A percentile compares a stretch with the other conserved stretches of the same genome.
phyloP scores from a whole-genome alignment of 805 yeast species.

The Metschnikowia vanudenii region DNA sequence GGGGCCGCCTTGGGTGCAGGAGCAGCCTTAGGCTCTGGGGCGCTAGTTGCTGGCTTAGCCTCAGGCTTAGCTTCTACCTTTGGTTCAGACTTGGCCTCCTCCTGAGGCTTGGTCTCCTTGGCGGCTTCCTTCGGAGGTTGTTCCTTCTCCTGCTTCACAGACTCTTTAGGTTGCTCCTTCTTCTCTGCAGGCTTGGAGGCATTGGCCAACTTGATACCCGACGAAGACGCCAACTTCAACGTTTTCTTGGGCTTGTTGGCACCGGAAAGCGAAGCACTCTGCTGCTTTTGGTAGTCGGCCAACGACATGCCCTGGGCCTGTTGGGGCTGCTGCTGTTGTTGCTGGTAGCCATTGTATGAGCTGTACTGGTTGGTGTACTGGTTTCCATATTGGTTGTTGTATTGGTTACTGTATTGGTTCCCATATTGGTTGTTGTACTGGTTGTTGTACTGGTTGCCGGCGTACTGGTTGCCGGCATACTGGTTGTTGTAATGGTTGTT shows the following conservation, averaged over 20 bases:
- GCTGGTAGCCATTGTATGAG: conserved; percentile 17
- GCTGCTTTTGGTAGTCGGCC: conserved; percentile 78
- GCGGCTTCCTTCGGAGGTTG: conserved; percentile 13
- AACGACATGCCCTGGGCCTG: conserved; percentile 57
- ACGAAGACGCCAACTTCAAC: conserved; percentile 62
- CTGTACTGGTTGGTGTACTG: conserved; percentile 20
- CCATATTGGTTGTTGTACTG: conserved; percentile 21
- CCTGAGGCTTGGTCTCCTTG: conserved; percentile 13
- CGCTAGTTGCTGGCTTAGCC: not conserved
- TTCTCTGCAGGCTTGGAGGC: conserved; percentile 29
- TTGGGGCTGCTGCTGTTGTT: conserved; percentile 19
- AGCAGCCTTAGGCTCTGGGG: conserved; percentile 8
- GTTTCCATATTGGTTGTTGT: conserved; percentile 26
- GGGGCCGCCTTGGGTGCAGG: conserved; percentile 12
- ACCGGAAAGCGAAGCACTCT: conserved; percentile 41
- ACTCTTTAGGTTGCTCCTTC: conserved; percentile 42
- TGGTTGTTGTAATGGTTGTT: conserved; percentile 25
- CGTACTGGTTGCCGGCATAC: conserved; percentile 8
- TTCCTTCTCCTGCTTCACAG: conserved; percentile 22
- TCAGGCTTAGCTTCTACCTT: not conserved
- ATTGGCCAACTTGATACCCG: conserved; percentile 58
- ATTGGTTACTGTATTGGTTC: conserved; percentile 22
- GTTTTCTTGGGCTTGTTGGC: conserved; percentile 62
- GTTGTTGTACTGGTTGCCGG: conserved; percentile 19
- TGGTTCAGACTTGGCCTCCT: conserved; percentile 4